phyloP scores from a whole-genome alignment of 1,284 basidiomycete genomes.

The Taiwanofungus camphoratus region DNA sequence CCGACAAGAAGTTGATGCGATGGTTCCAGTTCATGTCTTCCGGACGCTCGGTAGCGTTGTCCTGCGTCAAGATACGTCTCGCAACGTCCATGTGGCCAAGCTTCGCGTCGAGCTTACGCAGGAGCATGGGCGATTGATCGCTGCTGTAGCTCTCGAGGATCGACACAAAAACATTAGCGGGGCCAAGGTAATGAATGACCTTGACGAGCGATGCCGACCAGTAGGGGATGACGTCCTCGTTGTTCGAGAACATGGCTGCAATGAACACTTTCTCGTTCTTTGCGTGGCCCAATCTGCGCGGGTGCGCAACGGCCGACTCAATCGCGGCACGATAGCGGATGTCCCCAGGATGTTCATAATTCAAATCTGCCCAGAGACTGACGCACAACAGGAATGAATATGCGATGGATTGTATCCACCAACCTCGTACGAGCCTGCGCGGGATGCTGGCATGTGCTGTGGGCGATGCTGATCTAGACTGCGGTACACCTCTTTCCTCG shows the following conservation, averaged over 20 bases:
- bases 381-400: neutral
- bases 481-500: no score
- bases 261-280: conserved; percentile 29
- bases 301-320: conserved; percentile 16
- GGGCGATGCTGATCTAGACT: no score
- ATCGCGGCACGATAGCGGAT: conserved; percentile 23
- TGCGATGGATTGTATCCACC: neutral
- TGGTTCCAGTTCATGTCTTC: conserved; percentile 30
- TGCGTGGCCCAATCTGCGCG: conserved; percentile 5
- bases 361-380: neutral
- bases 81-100: conserved; percentile 28
- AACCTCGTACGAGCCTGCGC: neutral
- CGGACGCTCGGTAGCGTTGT: conserved; percentile 28
- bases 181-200: conserved; percentile 38
- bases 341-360: conserved; percentile 26
- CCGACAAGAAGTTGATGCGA: conserved; percentile 41
- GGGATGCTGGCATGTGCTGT: no score
- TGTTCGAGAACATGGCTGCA: conserved; percentile 37
- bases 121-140: conserved; percentile 38
- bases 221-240: conserved; percentile 33
- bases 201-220: conserved; percentile 34
- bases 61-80: conserved; percentile 31
- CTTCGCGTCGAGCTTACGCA: conserved; percentile 30
- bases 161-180: conserved; percentile 48
- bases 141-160: conserved; percentile 48